phyloP scores from a whole-genome alignment of 495 filamentous ascomycete genomes.

The Aspergillus funiculosus region DNA sequence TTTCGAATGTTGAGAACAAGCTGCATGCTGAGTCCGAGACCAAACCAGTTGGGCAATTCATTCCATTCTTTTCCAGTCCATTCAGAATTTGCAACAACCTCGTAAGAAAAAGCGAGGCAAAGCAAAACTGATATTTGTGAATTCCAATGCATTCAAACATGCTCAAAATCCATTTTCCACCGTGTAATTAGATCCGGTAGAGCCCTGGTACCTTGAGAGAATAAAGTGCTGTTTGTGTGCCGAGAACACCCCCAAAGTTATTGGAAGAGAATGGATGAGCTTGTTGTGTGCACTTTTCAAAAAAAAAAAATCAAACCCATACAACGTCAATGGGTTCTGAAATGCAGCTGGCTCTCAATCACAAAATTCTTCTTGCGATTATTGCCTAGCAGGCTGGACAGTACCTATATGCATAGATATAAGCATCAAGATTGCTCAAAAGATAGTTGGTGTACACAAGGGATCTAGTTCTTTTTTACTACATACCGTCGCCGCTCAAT shows the following conservation, averaged over 20 bases:
- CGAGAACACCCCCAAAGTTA: no score
- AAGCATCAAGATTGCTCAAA: neutral
- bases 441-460: no score
- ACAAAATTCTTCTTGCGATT: slow-evolving; percentile 17
- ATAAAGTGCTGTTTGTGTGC: no score
- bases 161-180: no score
- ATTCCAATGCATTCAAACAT: no score
- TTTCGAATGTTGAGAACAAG: slow-evolving; percentile 5
- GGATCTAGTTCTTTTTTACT: no score
- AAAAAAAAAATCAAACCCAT: slow-evolving; percentile 1
- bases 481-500: slow-evolving; percentile 43
- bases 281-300: neutral
- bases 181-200: no score
- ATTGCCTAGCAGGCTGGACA: slow-evolving; percentile 44
- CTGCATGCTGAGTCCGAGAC: neutral
- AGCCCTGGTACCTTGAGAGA: no score
- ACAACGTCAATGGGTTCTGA: neutral
- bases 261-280: no score
- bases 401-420: slow-evolving; percentile 26
- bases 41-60: neutral
- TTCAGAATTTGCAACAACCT: neutral
- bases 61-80: neutral
- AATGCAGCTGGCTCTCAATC: slow-evolving; percentile 6
- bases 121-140: no score
- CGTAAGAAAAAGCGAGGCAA: slow-evolving; percentile 1